Evolutionary conservation across 83 land plant genomes (phyloP).

Genomic region (Picea abies): DNA sequence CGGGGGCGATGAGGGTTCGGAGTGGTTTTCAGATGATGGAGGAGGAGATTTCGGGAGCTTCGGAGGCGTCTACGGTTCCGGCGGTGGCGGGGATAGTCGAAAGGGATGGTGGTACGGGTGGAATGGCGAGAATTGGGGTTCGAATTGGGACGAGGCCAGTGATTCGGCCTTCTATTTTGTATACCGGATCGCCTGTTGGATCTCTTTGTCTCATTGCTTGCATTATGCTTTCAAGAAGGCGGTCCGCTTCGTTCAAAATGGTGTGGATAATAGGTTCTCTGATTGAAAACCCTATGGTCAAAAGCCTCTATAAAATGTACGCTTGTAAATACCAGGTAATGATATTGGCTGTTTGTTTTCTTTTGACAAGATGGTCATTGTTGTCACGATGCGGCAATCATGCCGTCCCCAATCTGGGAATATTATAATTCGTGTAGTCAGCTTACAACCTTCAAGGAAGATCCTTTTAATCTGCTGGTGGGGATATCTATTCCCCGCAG

Average conservation of each 20-base stretch:
- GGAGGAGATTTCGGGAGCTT: constrained; percentile 37
- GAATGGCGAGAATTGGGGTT: constrained; percentile 23
- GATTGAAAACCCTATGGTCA: no score
- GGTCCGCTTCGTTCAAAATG: constrained; percentile 13
- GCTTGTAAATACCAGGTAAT: no score
- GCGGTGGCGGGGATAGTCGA: constrained; percentile 31
- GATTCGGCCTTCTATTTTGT: constrained; percentile 52
- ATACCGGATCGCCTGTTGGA: constrained; percentile 57
- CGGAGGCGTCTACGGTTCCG: constrained; percentile 21
- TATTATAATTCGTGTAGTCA: no score
- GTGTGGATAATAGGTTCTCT: constrained; percentile 9
- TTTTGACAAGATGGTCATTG: no score
- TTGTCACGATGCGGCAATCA: no score
- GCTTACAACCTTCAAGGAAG: no score
- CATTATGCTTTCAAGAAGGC: constrained; percentile 63
- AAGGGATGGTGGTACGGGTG: constrained; percentile 40
- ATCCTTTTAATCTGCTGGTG: no score
- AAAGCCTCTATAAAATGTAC: no score
- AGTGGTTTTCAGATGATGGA: constrained; percentile 13
- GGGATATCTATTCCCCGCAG: no score
- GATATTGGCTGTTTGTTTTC: no score
- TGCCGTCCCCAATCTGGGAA: no score
- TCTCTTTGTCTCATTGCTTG: constrained; percentile 55
- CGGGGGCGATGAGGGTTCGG: constrained; percentile 21
- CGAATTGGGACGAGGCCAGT: constrained; percentile 18